A percentile compares a stretch with the other conserved stretches of the same genome.
Evolutionary conservation across 345 rosid species (phyloP).

Genomic region (Acer campestre): DNA sequence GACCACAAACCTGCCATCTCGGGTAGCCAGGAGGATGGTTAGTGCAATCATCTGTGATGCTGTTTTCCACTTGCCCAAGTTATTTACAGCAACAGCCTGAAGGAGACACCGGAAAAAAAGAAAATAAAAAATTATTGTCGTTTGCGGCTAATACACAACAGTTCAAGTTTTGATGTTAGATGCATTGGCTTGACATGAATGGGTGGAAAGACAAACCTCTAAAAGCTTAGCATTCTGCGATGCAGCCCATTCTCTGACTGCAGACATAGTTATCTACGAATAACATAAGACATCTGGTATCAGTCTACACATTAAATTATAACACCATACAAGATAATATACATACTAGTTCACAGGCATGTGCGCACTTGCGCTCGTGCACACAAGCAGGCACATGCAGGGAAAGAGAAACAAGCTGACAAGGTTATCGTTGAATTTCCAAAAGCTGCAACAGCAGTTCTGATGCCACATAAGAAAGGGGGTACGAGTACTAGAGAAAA

Average conservation of each 20-base stretch:
- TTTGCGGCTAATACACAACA: no score
- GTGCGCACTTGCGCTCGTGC: neutral
- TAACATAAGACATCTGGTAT: constrained; percentile 14
- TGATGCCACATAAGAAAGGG: neutral
- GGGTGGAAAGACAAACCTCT: constrained; percentile 52
- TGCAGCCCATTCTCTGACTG: constrained; percentile 99
- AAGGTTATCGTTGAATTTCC: neutral
- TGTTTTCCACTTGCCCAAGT: constrained; percentile 98
- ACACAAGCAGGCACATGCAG: neutral
- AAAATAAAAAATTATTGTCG: neutral
- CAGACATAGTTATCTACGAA: constrained; percentile 96
- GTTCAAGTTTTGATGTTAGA: neutral
- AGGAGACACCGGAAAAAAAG: neutral
- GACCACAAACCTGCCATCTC: constrained; percentile 65
- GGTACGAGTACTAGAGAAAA: neutral
- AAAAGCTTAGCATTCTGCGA: constrained; percentile 80
- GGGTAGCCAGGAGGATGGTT: constrained; percentile 82
- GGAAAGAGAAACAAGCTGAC: neutral
- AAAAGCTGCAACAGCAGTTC: neutral
- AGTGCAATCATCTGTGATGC: constrained; percentile 95
- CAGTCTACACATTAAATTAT: neutral
- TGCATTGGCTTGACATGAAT: neutral
- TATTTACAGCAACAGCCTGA: constrained; percentile 98
- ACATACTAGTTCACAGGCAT: neutral
- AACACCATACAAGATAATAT: neutral